Base-by-base conservation (phyloP, 2,329 filamentous ascomycete genomes). In the Colletotrichum cordylinicola region DNA sequence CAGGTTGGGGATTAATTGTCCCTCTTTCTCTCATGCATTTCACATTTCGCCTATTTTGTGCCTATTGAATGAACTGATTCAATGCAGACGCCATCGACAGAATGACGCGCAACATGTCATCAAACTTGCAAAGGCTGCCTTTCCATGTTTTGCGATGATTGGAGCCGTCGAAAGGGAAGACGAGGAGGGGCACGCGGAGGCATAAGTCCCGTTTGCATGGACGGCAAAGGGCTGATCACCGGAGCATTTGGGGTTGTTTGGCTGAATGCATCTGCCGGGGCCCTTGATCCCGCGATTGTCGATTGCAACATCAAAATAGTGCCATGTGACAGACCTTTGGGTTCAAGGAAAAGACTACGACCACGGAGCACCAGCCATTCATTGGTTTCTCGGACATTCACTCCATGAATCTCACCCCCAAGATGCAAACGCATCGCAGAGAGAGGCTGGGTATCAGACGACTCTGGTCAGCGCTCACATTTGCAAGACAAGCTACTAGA, bases 251-350 rank as follows among this genome's bases (percentile, higher is more conserved):
- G 58, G 24, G 16, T 18, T 27, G 13, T 35, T 12, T 67, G 33
- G 29, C 62, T 67, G 62, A 72, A 67, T 68, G 39, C 70, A 72
- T 67, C 62, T 72, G 48, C 35, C 48, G 70, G 39, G 61, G 56
- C 37, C 16, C 35, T 70, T 33, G 35, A 27, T 67, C 52, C 72
- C 67, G 67, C 67, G 55, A 75, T 75, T 72, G 69, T 67, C 69
- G 69, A 72, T 37, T 75, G 62, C 73, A 61, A 56, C 62, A 37
- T 75, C 37, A 61, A 16, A 29, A 8, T 9, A 43, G 18, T 55
- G 27, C 52, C 72, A 72, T 67, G 55, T 75, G 69, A 75, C 72
- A 60, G 55, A 37, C 60, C 13, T 62, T 62, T 33, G 29, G 29
- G 16, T 31, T 31, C 24, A 21, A n/a, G n/a, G n/a, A 4, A 62